Conservation (phyloP, 768 basidiomycete species). For the Boletus vinaceobasis region DNA sequence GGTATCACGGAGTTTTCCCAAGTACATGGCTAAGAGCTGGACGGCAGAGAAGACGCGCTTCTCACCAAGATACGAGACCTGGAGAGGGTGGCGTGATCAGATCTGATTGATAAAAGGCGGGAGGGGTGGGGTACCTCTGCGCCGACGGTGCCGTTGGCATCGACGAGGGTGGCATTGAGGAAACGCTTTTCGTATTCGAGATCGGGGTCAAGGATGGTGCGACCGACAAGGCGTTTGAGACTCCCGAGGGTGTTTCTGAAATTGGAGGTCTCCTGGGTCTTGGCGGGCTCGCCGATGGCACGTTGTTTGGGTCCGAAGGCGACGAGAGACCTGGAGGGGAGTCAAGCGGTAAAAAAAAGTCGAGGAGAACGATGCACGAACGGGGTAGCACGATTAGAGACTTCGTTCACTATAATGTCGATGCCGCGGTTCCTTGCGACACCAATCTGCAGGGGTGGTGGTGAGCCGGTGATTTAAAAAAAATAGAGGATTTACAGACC, state of each 20-base stretch:
- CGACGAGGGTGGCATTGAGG: slow-evolving; percentile 82
- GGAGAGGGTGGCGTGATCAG: slow-evolving; percentile 6
- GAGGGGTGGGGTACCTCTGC: slow-evolving; percentile 58
- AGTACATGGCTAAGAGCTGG: slow-evolving; percentile 88
- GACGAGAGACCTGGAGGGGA: slow-evolving; percentile 71
- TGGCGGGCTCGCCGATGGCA: slow-evolving; percentile 89
- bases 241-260: slow-evolving; percentile 96
- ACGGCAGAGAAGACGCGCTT: slow-evolving; percentile 75
- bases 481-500: slow-evolving; percentile 38
- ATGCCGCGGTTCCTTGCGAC: slow-evolving; percentile 94
- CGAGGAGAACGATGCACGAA: slow-evolving; percentile 41
- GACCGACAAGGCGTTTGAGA: slow-evolving; percentile 86
- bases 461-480: not conserved
- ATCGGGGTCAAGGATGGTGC: slow-evolving; percentile 77
- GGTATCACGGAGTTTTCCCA: slow-evolving; percentile 88
- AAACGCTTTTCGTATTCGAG: slow-evolving; percentile 87
- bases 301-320: slow-evolving; percentile 92
- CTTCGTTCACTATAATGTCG: slow-evolving; percentile 98
- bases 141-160: slow-evolving; percentile 80
- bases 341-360: not conserved
- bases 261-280: slow-evolving; percentile 97
- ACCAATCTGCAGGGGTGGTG: slow-evolving; percentile 67
- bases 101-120: slow-evolving; percentile 3
- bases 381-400: slow-evolving; percentile 96
- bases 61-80: slow-evolving; percentile 92